A percentile compares a stretch with the other conserved stretches of the same genome.
phyloP scores from a whole-genome alignment of 352 stramenopile species.

The Aphanomyces euteiches region DNA sequence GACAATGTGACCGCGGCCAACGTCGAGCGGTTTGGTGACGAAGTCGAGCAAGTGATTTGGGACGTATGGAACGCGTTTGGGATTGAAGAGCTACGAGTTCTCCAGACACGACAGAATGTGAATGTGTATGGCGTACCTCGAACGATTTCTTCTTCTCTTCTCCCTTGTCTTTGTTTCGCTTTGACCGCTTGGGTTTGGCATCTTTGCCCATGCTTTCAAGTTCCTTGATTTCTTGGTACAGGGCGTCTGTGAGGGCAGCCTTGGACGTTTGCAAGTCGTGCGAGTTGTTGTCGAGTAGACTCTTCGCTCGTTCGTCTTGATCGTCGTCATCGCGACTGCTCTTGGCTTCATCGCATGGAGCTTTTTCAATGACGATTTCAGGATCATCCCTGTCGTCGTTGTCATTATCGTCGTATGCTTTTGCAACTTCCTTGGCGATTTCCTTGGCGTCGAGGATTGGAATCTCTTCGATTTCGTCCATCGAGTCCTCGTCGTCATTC shows the following conservation, averaged over 20 bases:
- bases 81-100: constrained; percentile 63
- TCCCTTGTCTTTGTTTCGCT: constrained; percentile 59
- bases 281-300: constrained; percentile 32
- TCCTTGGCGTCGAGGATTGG: constrained; percentile 60
- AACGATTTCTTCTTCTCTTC: constrained; percentile 55
- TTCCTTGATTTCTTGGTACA: constrained; percentile 30
- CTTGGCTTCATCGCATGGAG: constrained; percentile 35
- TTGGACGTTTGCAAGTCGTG: constrained; percentile 32
- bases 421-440: constrained; percentile 36
- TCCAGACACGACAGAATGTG: not conserved
- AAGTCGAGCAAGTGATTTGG: constrained; percentile 79
- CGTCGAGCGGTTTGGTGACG: constrained; percentile 68
- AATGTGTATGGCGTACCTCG: not conserved
- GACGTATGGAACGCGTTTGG: constrained; percentile 76
- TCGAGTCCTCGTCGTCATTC: constrained; percentile 45
- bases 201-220: constrained; percentile 25
- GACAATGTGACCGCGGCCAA: constrained; percentile 69
- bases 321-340: constrained; percentile 27
- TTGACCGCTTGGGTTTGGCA: not conserved
- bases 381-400: constrained; percentile 37
- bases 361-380: constrained; percentile 58
- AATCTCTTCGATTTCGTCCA: constrained; percentile 80
- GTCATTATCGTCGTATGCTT: constrained; percentile 32
- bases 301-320: constrained; percentile 21
- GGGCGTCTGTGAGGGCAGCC: constrained; percentile 20